A percentile compares a stretch with the other conserved stretches of the same genome.
Evolutionary conservation across 345 rosid genomes (phyloP).

Genomic region (Eucalyptus curtisii): DNA sequence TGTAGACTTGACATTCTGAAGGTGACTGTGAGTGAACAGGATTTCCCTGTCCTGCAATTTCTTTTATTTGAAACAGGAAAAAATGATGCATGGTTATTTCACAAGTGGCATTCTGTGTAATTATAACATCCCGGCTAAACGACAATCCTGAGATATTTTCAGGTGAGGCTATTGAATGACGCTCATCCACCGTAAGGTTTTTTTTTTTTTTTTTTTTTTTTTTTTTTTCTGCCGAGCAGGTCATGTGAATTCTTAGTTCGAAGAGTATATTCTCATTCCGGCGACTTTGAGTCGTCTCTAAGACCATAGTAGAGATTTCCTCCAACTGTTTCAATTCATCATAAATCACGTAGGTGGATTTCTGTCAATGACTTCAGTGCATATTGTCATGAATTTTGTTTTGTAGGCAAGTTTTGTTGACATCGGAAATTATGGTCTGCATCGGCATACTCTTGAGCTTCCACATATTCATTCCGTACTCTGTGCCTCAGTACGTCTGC

Average conservation of each 20-base stretch:
- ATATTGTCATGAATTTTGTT: not conserved
- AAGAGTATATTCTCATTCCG: not conserved
- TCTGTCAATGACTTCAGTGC: not conserved
- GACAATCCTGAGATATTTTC: not conserved
- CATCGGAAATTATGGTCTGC: conserved; percentile 78
- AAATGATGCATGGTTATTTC: not conserved
- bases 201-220: not conserved
- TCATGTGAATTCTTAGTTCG: not conserved
- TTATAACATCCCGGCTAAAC: not conserved
- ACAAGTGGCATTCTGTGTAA: not conserved
- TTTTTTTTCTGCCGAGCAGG: not conserved
- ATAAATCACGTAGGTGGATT: not conserved
- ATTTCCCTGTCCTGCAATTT: not conserved
- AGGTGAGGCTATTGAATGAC: not conserved
- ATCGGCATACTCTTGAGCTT: conserved; percentile 77
- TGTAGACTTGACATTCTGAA: not conserved
- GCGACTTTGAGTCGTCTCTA: not conserved
- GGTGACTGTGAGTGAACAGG: not conserved
- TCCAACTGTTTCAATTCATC: not conserved
- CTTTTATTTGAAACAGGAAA: not conserved
- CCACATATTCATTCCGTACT: conserved; percentile 50
- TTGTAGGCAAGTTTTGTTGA: conserved; percentile 87
- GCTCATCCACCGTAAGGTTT: not conserved
- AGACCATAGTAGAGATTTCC: not conserved
- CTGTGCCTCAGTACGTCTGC: conserved; percentile 70